Percentiles rank a stretch among this genome's conserved stretches.
These are phyloP conservation scores for Microcyclospora tardicrescens DNA, from an alignment of 2,329 filamentous ascomycete species.

Conservation along the genomic window DNA sequence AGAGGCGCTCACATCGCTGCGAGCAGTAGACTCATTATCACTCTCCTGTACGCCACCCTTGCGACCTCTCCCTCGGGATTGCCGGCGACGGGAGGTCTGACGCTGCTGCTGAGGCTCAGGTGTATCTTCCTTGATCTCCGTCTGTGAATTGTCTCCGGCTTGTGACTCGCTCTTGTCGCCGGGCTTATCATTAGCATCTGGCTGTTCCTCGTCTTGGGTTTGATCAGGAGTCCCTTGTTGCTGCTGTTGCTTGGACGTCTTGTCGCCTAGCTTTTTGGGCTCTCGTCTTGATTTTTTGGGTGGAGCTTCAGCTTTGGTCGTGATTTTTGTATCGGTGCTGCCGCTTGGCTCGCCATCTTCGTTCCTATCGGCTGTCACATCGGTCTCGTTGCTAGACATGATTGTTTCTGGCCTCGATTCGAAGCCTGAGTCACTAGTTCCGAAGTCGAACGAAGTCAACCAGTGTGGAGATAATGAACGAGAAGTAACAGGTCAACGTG, in stretches of 20 bases:
- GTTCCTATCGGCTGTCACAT: neutral
- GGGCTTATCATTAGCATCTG: neutral
- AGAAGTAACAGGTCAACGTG: too few species aligned
- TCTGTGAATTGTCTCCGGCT: conserved; percentile 21
- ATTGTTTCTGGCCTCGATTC: neutral
- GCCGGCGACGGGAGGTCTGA: conserved; percentile 34
- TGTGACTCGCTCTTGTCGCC: conserved; percentile 20
- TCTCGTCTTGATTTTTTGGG: conserved; percentile 30
- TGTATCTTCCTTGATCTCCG: conserved; percentile 27
- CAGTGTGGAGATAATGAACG: too few species aligned
- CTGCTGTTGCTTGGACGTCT: conserved; percentile 28
- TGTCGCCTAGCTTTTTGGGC: conserved; percentile 37
- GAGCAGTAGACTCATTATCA: conserved; percentile 42
- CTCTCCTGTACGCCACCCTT: conserved; percentile 27
- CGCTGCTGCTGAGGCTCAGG: conserved; percentile 31
- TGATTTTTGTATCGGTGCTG: conserved; percentile 15
- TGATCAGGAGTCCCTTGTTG: conserved; percentile 35
- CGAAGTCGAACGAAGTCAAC: too few species aligned
- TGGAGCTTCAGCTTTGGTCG: conserved; percentile 11
- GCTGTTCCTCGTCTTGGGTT: conserved; percentile 7
- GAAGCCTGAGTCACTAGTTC: too few species aligned
- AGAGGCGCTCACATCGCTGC: conserved; percentile 39
- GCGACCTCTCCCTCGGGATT: conserved; percentile 38
- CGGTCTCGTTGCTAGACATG: neutral
- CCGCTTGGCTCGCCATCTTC: conserved; percentile 16